Conservation (phyloP, 139 green algal species). For the Dunaliella sp. region DNA sequence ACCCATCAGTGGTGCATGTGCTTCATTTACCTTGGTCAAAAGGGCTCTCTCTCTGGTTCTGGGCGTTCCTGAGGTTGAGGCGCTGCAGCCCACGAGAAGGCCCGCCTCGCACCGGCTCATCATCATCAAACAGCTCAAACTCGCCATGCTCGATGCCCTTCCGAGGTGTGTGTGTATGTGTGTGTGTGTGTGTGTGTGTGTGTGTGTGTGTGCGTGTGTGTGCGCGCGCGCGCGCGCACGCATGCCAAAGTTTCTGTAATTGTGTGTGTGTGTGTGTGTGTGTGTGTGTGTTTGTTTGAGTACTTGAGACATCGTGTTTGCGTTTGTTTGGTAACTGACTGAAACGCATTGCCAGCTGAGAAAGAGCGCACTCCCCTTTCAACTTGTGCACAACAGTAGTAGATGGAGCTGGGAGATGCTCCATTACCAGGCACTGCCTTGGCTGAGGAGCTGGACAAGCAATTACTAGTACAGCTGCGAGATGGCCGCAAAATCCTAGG, state of each 20-base stretch:
- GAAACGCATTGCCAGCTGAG: no score
- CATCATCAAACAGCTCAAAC: background rate
- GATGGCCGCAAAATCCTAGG: slow-evolving; percentile 68
- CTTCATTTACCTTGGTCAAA: slow-evolving; percentile 5
- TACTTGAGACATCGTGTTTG: no score
- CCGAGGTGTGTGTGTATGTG: background rate
- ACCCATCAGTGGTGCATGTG: no score
- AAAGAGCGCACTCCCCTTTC: no score
- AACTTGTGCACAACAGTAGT: no score
- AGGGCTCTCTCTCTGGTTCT: background rate
- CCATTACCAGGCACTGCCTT: slow-evolving; percentile 57
- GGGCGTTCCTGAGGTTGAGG: background rate
- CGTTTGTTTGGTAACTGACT: no score
- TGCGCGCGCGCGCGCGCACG: background rate
- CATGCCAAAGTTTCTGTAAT: background rate
- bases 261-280: no score
- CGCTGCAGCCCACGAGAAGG: background rate
- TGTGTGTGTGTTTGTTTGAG: no score
- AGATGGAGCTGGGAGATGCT: background rate
- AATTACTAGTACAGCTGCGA: slow-evolving; percentile 63
- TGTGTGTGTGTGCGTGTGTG: background rate
- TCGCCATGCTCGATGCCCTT: background rate
- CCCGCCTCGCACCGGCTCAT: background rate
- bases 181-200: background rate
- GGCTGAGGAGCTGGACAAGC: slow-evolving; percentile 68